Evolutionary conservation across 345 rosid genomes (phyloP).

Genomic region (Populus alba): DNA sequence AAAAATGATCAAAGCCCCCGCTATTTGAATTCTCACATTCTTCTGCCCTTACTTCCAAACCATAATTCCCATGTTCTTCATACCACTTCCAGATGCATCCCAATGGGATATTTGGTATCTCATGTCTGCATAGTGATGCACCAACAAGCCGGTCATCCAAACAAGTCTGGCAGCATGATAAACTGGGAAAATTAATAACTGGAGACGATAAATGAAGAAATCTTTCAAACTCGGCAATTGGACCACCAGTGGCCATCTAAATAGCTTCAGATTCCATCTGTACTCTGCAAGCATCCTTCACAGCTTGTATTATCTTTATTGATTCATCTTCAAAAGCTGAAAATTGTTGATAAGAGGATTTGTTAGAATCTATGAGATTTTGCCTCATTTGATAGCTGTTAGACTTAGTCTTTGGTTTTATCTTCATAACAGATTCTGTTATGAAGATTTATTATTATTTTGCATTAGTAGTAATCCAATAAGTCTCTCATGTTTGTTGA

Average conservation of each 20-base stretch:
- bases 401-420: too few species aligned
- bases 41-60: slow-evolving; percentile 52
- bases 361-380: too few species aligned
- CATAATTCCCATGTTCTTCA: slow-evolving; percentile 49
- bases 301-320: slow-evolving; percentile 31
- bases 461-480: too few species aligned
- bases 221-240: slow-evolving; percentile 54
- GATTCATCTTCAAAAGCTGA: slow-evolving; percentile 24
- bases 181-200: slow-evolving; percentile 27
- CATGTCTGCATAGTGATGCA: slow-evolving; percentile 35
- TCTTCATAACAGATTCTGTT: too few species aligned
- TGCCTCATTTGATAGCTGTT: too few species aligned
- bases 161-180: slow-evolving; percentile 31
- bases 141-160: slow-evolving; percentile 19
- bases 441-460: too few species aligned
- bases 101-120: slow-evolving; percentile 39
- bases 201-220: slow-evolving; percentile 50
- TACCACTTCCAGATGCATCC: slow-evolving; percentile 58
- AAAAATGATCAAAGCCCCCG: slow-evolving; percentile 41
- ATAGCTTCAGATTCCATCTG: slow-evolving; percentile 50
- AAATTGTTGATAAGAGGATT: slow-evolving; percentile 14
- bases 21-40: slow-evolving; percentile 40
- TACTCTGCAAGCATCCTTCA: slow-evolving; percentile 33
- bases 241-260: slow-evolving; percentile 44
- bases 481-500: too few species aligned